These are phyloP conservation scores for Epichloe gansuensis DNA, from an alignment of 2,329 filamentous ascomycete genomes.

Conservation along the genomic window DNA sequence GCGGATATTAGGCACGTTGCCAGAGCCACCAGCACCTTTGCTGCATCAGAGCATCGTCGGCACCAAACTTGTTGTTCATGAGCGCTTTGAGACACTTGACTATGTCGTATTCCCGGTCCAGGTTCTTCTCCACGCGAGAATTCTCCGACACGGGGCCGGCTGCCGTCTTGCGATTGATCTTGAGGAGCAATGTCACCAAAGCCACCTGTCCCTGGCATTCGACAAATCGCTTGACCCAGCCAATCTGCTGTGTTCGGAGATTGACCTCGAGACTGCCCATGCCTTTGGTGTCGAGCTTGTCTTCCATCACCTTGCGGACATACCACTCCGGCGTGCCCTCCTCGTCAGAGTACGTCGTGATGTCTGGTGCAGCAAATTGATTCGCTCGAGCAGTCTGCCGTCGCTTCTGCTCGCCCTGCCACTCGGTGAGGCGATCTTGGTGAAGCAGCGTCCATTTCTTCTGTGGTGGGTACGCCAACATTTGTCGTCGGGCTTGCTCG, in stretches of 20 bases:
- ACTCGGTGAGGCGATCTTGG: constrained; percentile 86
- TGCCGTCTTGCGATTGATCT: constrained; percentile 81
- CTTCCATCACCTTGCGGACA: constrained; percentile 92
- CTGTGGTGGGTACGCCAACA: constrained; percentile 84
- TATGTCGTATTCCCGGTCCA: constrained; percentile 92
- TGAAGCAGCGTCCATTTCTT: constrained; percentile 98
- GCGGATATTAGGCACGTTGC: constrained; percentile 80
- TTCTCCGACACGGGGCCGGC: constrained; percentile 55
- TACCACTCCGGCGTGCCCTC: constrained; percentile 98
- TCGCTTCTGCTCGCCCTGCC: constrained; percentile 88
- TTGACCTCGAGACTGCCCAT: constrained; percentile 90
- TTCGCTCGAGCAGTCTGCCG: constrained; percentile 61
- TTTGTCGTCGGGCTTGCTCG: constrained; percentile 86
- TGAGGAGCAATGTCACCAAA: constrained; percentile 81
- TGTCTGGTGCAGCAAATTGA: constrained; percentile 55
- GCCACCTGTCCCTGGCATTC: constrained; percentile 96
- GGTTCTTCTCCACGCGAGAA: constrained; percentile 56
- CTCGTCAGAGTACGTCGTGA: constrained; percentile 74
- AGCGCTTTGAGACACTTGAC: constrained; percentile 93
- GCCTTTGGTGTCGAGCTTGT: constrained; percentile 82
- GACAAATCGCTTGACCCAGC: constrained; percentile 93
- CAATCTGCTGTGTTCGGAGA: constrained; percentile 88
- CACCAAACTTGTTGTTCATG: constrained; percentile 99
- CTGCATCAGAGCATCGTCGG: constrained; percentile 85
- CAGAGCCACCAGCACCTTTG: constrained; percentile 79